Base-by-base conservation (phyloP, 2,329 filamentous ascomycete genomes). In the Basipetospora chlamydospora region DNA sequence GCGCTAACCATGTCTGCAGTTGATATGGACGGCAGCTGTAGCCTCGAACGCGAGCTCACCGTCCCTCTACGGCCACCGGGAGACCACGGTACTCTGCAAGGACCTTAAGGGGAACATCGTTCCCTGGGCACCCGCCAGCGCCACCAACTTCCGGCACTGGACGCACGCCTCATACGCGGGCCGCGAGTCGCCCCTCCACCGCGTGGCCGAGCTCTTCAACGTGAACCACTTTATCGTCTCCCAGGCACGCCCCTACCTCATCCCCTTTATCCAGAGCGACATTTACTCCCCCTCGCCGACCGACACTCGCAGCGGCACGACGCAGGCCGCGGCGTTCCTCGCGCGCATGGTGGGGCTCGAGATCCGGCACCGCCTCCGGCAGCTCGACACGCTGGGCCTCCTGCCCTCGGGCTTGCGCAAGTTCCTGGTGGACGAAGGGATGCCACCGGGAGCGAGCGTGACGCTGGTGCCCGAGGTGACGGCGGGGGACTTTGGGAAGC, bases 201-300 rank as follows among this genome's bases (percentile, higher is more conserved):
- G 83, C 26, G 77, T 90, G 21, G 74, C 80, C 6, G 80, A 88
- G 57, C 70, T 88, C 9, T 90, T 90, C 67, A 92, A 92, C 52
- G 83, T 92, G 37, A 92, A 94, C 52, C 87, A 95, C 61, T 95
- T 92, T 58, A 85, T 96, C 44, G 77, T 96, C 45, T 90, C 82
- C 44, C 88, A 95, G 60, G 86, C 88, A 1, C 71, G 87, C 3
- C 88, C 88, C 0, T 94, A 93, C 55, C 66, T 94, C 12, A 78
- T 88, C 20, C 87, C 87, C 0, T 90, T 94, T 48, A 65, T 92
- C 5, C 76, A 80, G 42, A 80, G 78, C 31, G 82, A 88, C 46
- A 75, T 87, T 60, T 81, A 87, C 55, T 78, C 80, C 4, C 79
- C 82, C 1, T 72, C 73, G 46, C 70, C 66, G 51, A 70, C 63